Evolutionary conservation across 139 green algal genomes (phyloP).

Genomic region (Edaphochlamys debaryana): DNA sequence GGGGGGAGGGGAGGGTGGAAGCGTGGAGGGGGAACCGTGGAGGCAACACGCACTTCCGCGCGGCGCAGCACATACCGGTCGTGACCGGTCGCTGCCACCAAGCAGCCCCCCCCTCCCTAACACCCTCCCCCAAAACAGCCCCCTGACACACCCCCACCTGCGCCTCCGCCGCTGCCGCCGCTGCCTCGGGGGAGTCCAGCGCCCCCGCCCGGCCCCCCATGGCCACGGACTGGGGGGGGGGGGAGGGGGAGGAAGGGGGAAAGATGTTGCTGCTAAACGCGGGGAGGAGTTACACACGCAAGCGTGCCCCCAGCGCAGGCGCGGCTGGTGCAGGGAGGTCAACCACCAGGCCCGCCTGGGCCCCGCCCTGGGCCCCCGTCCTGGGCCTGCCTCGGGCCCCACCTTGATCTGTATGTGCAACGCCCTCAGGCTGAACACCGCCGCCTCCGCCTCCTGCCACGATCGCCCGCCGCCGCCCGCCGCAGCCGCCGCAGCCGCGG

Average conservation of each 20-base stretch:
- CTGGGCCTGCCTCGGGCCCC: too few relatives aligned
- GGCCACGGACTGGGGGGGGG: not conserved
- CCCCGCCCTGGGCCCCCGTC: too few relatives aligned
- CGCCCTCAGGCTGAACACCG: slow-evolving; percentile 64
- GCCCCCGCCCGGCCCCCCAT: slow-evolving; percentile 7
- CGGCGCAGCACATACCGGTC: too few relatives aligned
- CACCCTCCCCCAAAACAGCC: not conserved
- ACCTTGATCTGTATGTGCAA: slow-evolving; percentile 42
- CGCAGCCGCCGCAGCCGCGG: not conserved
- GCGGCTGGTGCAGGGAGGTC: too few relatives aligned
- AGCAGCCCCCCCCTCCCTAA: not conserved
- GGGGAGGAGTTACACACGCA: too few relatives aligned
- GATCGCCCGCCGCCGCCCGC: slow-evolving; percentile 35
- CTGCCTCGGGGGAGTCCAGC: not conserved
- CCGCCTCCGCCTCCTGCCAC: slow-evolving; percentile 71
- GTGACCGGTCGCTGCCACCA: too few relatives aligned
- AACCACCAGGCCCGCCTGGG: too few relatives aligned
- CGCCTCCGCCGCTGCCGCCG: not conserved
- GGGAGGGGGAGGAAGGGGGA: not conserved
- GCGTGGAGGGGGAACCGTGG: not conserved
- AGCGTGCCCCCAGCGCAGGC: too few relatives aligned
- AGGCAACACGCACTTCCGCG: not conserved
- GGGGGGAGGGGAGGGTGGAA: not conserved
- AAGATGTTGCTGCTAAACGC: too few relatives aligned
- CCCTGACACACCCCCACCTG: not conserved